Conservation (phyloP, 2,329 filamentous ascomycete species). For the Talaromyces funiculosus region DNA sequence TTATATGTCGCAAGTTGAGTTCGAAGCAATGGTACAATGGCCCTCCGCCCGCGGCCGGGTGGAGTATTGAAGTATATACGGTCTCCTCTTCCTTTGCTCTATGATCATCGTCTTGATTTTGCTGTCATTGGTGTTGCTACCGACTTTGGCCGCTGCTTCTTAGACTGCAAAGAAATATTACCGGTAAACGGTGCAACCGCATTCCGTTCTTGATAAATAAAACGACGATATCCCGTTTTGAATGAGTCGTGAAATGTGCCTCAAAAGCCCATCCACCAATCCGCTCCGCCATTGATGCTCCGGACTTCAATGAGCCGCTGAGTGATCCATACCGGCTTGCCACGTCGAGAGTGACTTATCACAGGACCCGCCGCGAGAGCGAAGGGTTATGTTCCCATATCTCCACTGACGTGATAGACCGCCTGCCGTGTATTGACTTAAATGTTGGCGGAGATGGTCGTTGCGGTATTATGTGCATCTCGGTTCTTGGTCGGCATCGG, state of each 20-base stretch:
- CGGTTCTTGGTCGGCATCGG: slow-evolving; percentile 8
- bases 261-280: slow-evolving; percentile 38
- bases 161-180: not conserved
- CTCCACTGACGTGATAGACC: slow-evolving; percentile 47
- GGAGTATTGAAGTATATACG: slow-evolving; percentile 7
- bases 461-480: slow-evolving; percentile 54
- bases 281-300: slow-evolving; percentile 35
- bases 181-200: slow-evolving; percentile 23
- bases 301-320: slow-evolving; percentile 36
- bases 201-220: slow-evolving; percentile 29
- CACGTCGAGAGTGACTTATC: slow-evolving; percentile 25
- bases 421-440: slow-evolving; percentile 49
- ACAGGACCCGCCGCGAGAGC: slow-evolving; percentile 33
- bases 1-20: slow-evolving; percentile 3
- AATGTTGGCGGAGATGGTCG: slow-evolving; percentile 52
- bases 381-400: slow-evolving; percentile 51
- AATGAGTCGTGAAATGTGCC: slow-evolving; percentile 29
- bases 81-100: not conserved
- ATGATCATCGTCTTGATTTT: not conserved
- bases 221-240: slow-evolving; percentile 37
- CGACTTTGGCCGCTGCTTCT: not conserved
- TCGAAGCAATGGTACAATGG: slow-evolving; percentile 9
- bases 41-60: slow-evolving; percentile 1
- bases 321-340: slow-evolving; percentile 31
- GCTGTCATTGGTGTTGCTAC: too few species aligned